These are phyloP conservation scores for Grigorovia humatica DNA, from an alignment of 805 yeast species.

Conservation along the genomic window DNA sequence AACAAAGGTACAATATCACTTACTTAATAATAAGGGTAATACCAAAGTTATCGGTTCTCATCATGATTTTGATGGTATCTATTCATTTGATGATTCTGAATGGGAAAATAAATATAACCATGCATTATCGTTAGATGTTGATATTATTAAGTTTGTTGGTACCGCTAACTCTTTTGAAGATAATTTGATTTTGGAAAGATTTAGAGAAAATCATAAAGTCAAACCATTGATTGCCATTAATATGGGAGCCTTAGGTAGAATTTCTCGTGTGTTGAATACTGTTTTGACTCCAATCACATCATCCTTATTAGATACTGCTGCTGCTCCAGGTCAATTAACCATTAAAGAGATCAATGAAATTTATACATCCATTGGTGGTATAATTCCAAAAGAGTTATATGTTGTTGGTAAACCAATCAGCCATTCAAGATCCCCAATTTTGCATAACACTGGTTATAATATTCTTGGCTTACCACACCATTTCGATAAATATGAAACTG, in stretches of 20 bases:
- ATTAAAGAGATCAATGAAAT: slow-evolving; percentile 53
- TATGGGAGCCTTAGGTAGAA: slow-evolving; percentile 64
- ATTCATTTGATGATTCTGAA: slow-evolving; percentile 56
- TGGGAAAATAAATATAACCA: slow-evolving; percentile 67
- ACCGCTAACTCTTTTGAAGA: slow-evolving; percentile 54
- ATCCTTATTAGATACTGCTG: slow-evolving; percentile 48
- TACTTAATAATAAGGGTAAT: slow-evolving; percentile 43
- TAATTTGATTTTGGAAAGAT: slow-evolving; percentile 60
- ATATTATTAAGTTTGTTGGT: slow-evolving; percentile 77
- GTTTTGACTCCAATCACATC: slow-evolving; percentile 81
- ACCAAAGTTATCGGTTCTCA: slow-evolving; percentile 76
- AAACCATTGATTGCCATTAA: slow-evolving; percentile 75
- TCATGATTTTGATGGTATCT: slow-evolving; percentile 57
- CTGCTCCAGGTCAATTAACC: slow-evolving; percentile 74
- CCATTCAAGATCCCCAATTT: slow-evolving; percentile 81
- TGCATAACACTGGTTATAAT: slow-evolving; percentile 73
- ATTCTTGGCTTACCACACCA: slow-evolving; percentile 68
- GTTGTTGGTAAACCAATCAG: slow-evolving; percentile 74
- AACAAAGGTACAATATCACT: slow-evolving; percentile 38
- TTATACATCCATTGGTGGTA: slow-evolving; percentile 52
- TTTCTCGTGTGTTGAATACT: slow-evolving; percentile 68
- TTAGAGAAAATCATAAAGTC: slow-evolving; percentile 44
- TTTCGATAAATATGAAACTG: slow-evolving; percentile 61
- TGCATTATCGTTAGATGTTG: slow-evolving; percentile 57
- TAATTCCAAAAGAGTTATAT: slow-evolving; percentile 46